Base-by-base conservation (phyloP, 116 monocot species). In the Trichopus zeylanicus region DNA sequence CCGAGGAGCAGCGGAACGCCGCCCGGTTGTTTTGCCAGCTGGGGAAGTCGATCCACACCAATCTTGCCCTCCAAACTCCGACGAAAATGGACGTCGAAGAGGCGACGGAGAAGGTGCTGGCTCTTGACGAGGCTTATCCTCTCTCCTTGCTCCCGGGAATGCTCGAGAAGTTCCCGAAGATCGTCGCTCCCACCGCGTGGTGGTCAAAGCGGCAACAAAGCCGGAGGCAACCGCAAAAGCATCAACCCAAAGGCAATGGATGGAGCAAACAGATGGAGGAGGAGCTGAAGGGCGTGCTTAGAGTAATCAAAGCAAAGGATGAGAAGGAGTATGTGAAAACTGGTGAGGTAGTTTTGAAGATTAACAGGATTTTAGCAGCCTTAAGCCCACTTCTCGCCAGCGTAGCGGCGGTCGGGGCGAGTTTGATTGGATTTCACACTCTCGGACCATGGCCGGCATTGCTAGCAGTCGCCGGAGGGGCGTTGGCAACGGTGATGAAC, bases 1-100 rank as follows among this genome's bases (percentile, higher is more conserved):
- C 86, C 0, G 83, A 91, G 51, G 91, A 91, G 67, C 91, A 91
- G 29, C 29, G 91, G 57, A 86, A 91, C 53, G 86, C 91, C 22
- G 46, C 86, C 0, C 73, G 80, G 8, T 39, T 91, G 71, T 91
- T 77, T 68, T 71, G 58, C 63, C 64, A 77, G 64, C 71, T 91
- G 16, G 80, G 76, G 63, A 76, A 51, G 54, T 75, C 74, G 6
- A 78, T 91, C 13, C 62, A 61, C 3, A 61, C 65, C 5, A 64
- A 49, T 13, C 56, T 79, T 1, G 63, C 62, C 5, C 57, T 69
- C 7, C 47, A 61, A 1, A 19, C 60, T 31, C 53, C 59, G 21
- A 63, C 72, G 7, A 29, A 48, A 1, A 3, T 13, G 21, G 80
- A 82, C 23, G 73, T 86, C 3, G 70, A 63, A 20, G 65, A 60